These are phyloP conservation scores for Funneliformis caledonium DNA, from an alignment of 371 early-diverging fungal species.

Conservation along the genomic window DNA sequence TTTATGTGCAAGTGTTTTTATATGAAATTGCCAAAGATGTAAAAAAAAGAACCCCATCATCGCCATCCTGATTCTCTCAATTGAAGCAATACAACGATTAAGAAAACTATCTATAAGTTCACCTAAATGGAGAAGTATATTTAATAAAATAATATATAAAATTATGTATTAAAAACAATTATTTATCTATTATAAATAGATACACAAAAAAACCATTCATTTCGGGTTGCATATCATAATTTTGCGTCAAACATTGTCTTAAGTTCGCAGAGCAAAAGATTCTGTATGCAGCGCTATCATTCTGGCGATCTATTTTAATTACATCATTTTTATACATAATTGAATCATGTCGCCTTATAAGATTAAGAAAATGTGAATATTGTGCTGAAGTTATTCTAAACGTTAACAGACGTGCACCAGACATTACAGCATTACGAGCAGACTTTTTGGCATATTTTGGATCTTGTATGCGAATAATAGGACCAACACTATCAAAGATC, in stretches of 20 bases:
- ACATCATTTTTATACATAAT: conserved; percentile 4
- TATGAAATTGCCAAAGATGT: neutral
- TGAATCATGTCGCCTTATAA: neutral
- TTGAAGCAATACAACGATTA: neutral
- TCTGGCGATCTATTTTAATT: neutral
- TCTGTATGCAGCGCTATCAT: neutral
- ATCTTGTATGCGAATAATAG: neutral
- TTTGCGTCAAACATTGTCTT: neutral
- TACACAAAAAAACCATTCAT: neutral
- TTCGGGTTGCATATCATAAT: neutral
- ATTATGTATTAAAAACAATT: neutral
- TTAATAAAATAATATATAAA: neutral
- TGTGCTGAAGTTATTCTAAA: neutral
- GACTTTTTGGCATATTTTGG: neutral
- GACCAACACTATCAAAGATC: neutral
- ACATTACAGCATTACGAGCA: neutral
- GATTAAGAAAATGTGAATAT: neutral
- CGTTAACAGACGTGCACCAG: neutral
- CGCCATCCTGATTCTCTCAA: neutral
- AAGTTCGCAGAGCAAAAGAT: neutral
- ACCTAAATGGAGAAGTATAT: neutral
- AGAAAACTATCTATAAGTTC: neutral
- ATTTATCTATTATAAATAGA: neutral
- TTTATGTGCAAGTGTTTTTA: neutral
- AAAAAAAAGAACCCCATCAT: neutral